Evolutionary conservation across 495 filamentous ascomycete genomes (phyloP).

Genomic region (Penicillium coprophilum): DNA sequence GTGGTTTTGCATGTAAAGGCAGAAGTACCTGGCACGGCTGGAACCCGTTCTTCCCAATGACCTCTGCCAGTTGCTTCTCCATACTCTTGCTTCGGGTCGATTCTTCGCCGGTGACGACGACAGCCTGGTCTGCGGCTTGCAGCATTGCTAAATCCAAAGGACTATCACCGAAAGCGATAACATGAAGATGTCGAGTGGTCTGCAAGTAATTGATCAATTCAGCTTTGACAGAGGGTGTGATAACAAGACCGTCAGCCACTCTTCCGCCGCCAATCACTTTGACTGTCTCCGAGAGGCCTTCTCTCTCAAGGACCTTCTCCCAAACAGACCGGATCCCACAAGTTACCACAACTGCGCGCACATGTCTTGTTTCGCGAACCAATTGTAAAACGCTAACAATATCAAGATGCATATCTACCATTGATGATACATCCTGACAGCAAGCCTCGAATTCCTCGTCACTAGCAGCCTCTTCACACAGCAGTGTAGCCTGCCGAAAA

Average conservation of each 20-base stretch:
- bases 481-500: conserved; percentile 56
- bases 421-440: conserved; percentile 49
- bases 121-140: conserved; percentile 50
- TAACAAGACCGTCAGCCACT: conserved; percentile 49
- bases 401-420: conserved; percentile 49
- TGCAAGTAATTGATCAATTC: conserved; percentile 46
- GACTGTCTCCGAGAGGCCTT: conserved; percentile 46
- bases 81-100: conserved; percentile 54
- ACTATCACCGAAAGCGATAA: conserved; percentile 66
- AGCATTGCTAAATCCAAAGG: conserved; percentile 62
- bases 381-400: conserved; percentile 46
- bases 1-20: conserved; percentile 38
- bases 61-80: conserved; percentile 47
- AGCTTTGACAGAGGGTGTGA: conserved; percentile 55
- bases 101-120: conserved; percentile 59
- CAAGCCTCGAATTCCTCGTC: conserved; percentile 47
- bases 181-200: conserved; percentile 33
- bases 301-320: conserved; percentile 53
- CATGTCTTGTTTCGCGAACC: conserved; percentile 36
- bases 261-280: conserved; percentile 58
- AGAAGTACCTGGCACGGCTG: conserved; percentile 49
- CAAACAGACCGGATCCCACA: conserved; percentile 58
- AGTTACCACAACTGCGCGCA: conserved; percentile 56
- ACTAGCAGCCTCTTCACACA: conserved; percentile 52
- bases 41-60: conserved; percentile 46